These are phyloP conservation scores for Zymoseptoria brevis DNA, from an alignment of 2,329 filamentous ascomycete species.

Conservation along the genomic window DNA sequence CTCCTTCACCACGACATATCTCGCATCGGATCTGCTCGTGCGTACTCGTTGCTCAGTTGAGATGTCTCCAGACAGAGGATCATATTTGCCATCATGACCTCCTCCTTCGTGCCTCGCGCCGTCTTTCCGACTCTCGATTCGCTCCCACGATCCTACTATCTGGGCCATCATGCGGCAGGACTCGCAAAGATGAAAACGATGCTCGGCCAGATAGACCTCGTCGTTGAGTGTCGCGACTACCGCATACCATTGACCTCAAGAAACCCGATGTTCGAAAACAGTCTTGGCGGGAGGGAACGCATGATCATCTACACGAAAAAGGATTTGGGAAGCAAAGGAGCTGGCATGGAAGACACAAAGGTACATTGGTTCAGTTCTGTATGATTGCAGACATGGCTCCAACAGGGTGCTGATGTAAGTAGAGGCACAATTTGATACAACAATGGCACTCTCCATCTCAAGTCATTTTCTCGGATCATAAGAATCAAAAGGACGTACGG, in stretches of 20 bases:
- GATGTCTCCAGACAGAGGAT: constrained; percentile 17
- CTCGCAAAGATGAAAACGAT: constrained; percentile 73
- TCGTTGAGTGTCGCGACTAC: constrained; percentile 92
- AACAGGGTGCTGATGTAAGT: constrained; percentile 13
- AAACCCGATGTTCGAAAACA: constrained; percentile 80
- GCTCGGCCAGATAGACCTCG: constrained; percentile 72
- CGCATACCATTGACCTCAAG: constrained; percentile 80
- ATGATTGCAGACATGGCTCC: background rate
- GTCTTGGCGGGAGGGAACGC: constrained; percentile 62
- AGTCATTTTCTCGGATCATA: constrained; percentile 47
- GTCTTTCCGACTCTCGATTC: constrained; percentile 65
- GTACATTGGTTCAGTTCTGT: constrained; percentile 14
- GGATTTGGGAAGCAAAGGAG: constrained; percentile 56
- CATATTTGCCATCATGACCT: constrained; percentile 20
- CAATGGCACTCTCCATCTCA: constrained; percentile 47
- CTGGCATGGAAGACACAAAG: constrained; percentile 22
- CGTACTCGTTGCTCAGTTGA: background rate
- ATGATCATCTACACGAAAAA: constrained; percentile 87
- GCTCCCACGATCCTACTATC: constrained; percentile 83
- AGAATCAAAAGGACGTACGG: constrained; percentile 36
- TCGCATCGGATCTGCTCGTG: background rate
- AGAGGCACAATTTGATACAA: constrained; percentile 43
- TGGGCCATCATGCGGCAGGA: constrained; percentile 83
- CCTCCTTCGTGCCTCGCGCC: constrained; percentile 63
- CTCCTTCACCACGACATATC: background rate